These are phyloP conservation scores for Nannochloropsis oceanica DNA, from an alignment of 108 stramenopile genomes.

Conservation along the genomic window DNA sequence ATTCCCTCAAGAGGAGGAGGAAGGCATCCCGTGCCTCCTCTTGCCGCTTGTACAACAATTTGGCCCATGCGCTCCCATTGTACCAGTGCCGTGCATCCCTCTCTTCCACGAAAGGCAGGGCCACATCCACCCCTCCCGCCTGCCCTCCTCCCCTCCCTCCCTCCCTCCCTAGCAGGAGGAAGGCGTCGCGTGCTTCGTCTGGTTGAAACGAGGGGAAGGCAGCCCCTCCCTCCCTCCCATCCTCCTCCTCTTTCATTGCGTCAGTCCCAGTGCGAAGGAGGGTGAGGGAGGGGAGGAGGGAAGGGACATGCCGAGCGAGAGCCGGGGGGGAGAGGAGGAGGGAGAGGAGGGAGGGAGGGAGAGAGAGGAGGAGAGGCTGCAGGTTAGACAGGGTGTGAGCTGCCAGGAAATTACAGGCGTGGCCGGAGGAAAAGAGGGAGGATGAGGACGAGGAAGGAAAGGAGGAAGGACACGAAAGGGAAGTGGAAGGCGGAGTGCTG, in stretches of 20 bases:
- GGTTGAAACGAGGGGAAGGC: background rate
- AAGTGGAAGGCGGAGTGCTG: too few relatives aligned
- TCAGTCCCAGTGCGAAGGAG: too few relatives aligned
- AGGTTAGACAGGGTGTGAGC: too few relatives aligned
- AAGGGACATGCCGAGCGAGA: background rate
- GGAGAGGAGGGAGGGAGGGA: background rate
- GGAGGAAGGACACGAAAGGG: background rate
- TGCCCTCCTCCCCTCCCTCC: background rate
- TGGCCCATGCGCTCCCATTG: background rate
- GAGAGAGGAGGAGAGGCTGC: background rate
- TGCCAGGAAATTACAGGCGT: too few relatives aligned
- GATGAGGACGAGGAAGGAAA: background rate
- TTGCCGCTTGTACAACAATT: background rate
- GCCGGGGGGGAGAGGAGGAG: background rate
- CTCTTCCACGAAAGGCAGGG: background rate
- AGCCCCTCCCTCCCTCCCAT: too few relatives aligned
- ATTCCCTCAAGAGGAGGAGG: background rate
- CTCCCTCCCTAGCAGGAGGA: background rate
- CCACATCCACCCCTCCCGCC: background rate
- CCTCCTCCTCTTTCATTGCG: too few relatives aligned
- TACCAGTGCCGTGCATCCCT: background rate
- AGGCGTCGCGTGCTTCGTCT: background rate
- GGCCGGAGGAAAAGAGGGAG: too few relatives aligned
- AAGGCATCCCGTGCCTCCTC: background rate
- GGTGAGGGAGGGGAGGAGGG: background rate